Evolutionary conservation across 1,284 basidiomycete species (phyloP).

Genomic region (Cryptococcus depauperatus): DNA sequence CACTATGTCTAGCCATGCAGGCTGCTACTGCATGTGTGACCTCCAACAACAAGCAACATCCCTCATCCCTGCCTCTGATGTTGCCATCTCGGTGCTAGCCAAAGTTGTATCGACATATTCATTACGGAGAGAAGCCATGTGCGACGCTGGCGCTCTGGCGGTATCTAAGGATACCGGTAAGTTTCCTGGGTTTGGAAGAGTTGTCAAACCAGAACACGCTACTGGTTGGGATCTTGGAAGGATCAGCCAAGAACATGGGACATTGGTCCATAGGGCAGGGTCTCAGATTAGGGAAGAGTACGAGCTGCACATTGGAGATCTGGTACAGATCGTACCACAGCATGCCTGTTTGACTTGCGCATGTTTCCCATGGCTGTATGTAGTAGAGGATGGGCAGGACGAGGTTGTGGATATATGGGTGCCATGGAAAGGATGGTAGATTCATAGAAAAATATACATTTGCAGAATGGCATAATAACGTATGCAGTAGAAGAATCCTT

Average conservation of each 20-base stretch:
- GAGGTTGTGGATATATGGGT: conserved; percentile 77
- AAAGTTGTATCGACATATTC: conserved; percentile 72
- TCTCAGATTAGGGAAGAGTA: conserved; percentile 14
- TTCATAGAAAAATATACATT: background rate
- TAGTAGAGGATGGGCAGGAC: conserved; percentile 57
- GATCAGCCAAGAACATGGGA: conserved; percentile 73
- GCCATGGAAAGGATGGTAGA: conserved; percentile 80
- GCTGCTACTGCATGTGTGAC: conserved; percentile 70
- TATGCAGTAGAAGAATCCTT: no score
- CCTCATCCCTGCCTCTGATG: conserved; percentile 52
- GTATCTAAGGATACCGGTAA: conserved; percentile 78
- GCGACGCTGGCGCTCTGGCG: conserved; percentile 73
- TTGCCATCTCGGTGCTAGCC: conserved; percentile 62
- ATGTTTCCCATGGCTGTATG: conserved; percentile 70
- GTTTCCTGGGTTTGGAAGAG: conserved; percentile 60
- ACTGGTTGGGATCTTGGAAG: conserved; percentile 60
- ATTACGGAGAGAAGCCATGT: conserved; percentile 49
- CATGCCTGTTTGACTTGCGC: conserved; percentile 64
- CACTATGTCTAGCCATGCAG: conserved; percentile 52
- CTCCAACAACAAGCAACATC: conserved; percentile 72
- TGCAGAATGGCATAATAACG: no score
- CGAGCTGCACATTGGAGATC: conserved; percentile 53
- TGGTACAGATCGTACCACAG: conserved; percentile 40
- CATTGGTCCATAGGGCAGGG: conserved; percentile 47
- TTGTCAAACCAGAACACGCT: conserved; percentile 49